Conservation (phyloP, 1,284 basidiomycete species). For the Malassezia equina region DNA sequence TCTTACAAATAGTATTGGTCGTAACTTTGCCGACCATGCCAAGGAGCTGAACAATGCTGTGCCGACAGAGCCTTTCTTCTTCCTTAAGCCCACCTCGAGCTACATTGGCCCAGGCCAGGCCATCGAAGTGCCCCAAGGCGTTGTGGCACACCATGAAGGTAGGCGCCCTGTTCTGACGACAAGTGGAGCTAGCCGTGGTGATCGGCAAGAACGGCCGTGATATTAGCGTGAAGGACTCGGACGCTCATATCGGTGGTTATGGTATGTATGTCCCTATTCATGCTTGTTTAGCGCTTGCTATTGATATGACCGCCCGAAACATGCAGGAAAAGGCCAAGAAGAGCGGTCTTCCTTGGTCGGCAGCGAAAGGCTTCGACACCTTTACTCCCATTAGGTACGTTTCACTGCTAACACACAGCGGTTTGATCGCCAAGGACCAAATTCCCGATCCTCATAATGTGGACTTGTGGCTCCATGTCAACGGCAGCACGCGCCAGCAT, state of each 20-base stretch:
- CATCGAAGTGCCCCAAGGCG: conserved; percentile 75
- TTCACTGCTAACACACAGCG: conserved; percentile 50
- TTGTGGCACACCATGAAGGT: conserved; percentile 86
- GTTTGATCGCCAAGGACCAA: conserved; percentile 67
- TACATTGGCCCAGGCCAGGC: conserved; percentile 66
- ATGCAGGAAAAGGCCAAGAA: conserved; percentile 86
- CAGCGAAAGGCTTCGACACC: conserved; percentile 81
- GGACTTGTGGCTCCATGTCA: conserved; percentile 69
- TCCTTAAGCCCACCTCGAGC: conserved; percentile 87
- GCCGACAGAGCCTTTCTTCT: conserved; percentile 95
- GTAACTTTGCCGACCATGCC: conserved; percentile 62
- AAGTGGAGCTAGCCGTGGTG: conserved; percentile 93
- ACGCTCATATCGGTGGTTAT: conserved; percentile 78
- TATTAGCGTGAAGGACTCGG: conserved; percentile 63
- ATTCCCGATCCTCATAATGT: conserved; percentile 68
- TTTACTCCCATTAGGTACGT: conserved; percentile 61
- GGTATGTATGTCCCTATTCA: conserved; percentile 19
- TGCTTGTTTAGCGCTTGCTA: conserved; percentile 63
- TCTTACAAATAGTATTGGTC: conserved; percentile 38
- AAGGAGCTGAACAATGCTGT: conserved; percentile 82
- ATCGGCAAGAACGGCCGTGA: conserved; percentile 68
- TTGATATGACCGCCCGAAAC: conserved; percentile 92
- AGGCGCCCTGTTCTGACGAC: conserved; percentile 54
- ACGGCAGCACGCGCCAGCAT: conserved; percentile 70
- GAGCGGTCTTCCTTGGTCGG: conserved; percentile 84